phyloP scores from a whole-genome alignment of 2,329 filamentous ascomycete genomes.

The Tolypocladium ophioglossoides region DNA sequence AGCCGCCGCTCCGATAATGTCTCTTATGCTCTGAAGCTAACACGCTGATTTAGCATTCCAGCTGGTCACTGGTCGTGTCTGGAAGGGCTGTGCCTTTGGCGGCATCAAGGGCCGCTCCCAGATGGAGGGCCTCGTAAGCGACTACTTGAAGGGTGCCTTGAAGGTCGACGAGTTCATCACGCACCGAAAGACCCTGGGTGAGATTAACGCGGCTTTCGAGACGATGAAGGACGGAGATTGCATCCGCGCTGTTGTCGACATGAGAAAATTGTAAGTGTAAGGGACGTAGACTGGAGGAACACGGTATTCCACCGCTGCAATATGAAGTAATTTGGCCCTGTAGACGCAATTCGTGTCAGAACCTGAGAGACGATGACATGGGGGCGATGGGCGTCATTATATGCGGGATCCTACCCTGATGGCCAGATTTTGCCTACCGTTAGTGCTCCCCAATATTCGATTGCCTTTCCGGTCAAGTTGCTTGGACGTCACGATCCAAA shows the following conservation, averaged over 20 bases:
- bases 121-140: constrained; percentile 73
- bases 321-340: not conserved
- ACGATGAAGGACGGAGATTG: constrained; percentile 96
- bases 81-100: constrained; percentile 96
- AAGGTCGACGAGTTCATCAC: constrained; percentile 99
- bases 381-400: not conserved
- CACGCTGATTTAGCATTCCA: constrained; percentile 66
- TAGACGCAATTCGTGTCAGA: not conserved
- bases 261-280: constrained; percentile 28
- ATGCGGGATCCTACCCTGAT: not conserved
- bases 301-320: not conserved
- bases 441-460: not conserved
- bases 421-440: not conserved
- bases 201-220: constrained; percentile 85
- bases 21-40: constrained; percentile 9
- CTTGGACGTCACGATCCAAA: not conserved
- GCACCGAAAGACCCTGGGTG: constrained; percentile 70
- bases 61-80: constrained; percentile 92
- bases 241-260: constrained; percentile 83
- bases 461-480: not conserved
- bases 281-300: not conserved
- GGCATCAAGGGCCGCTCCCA: constrained; percentile 96
- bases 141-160: constrained; percentile 81
- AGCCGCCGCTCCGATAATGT: constrained; percentile 27
- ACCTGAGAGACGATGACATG: not conserved